Conservation (phyloP, 225 moss, liverwort and hornwort species). For the Rhytidiadelphus loreus region DNA sequence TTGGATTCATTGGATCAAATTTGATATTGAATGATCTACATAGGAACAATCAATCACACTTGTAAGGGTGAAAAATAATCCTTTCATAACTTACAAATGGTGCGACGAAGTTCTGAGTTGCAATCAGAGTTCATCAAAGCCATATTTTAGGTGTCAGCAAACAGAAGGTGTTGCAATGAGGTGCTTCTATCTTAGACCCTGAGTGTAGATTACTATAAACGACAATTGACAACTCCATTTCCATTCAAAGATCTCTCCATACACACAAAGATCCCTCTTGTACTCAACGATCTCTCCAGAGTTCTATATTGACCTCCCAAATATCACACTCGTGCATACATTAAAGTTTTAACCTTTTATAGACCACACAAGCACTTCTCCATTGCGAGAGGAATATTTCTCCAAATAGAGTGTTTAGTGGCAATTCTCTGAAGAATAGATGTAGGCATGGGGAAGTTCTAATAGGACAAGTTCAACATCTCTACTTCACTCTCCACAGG, state of each 20-base stretch:
- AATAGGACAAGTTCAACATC: background rate
- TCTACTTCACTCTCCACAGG: background rate
- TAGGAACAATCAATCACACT: background rate
- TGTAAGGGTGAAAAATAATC: background rate
- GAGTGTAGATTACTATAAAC: too few relatives aligned
- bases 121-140: background rate
- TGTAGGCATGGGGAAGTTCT: background rate
- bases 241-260: background rate
- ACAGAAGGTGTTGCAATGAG: too few relatives aligned
- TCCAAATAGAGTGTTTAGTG: background rate
- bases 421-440: background rate
- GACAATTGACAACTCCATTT: too few relatives aligned
- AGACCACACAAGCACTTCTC: background rate
- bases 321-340: background rate
- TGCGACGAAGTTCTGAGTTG: background rate
- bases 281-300: background rate
- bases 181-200: too few relatives aligned
- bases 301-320: background rate
- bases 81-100: background rate
- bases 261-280: background rate
- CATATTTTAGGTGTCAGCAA: too few relatives aligned
- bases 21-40: background rate
- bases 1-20: background rate
- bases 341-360: background rate
- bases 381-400: background rate